Evolutionary conservation across 1,284 basidiomycete genomes (phyloP).

Genomic region (Cutaneotrichosporon mucoides): DNA sequence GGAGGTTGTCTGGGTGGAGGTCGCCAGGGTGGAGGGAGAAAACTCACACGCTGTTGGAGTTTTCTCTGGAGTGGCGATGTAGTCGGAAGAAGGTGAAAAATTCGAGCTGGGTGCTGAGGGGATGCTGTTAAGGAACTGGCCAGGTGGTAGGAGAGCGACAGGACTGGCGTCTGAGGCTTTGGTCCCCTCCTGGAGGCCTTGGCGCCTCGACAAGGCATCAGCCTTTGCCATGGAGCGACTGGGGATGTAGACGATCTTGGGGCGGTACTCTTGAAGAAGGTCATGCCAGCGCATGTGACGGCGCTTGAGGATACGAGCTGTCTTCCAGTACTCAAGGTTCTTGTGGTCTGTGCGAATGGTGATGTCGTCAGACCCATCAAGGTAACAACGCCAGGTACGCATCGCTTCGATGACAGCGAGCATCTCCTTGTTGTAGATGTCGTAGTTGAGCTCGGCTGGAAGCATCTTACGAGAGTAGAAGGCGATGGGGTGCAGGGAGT

Average conservation of each 20-base stretch:
- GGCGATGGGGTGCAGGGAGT: conserved; percentile 42
- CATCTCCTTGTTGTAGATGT: conserved; percentile 55
- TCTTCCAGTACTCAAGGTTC: conserved; percentile 52
- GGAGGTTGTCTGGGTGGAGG: too few species aligned
- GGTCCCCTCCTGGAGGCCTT: conserved; percentile 31
- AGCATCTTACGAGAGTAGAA: conserved; percentile 43
- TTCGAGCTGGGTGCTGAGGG: too few species aligned
- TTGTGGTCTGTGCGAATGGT: conserved; percentile 51
- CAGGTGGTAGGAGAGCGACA: background rate
- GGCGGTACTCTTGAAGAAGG: conserved; percentile 46
- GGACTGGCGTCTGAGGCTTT: background rate
- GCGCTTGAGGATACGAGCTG: conserved; percentile 45
- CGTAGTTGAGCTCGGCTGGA: conserved; percentile 51
- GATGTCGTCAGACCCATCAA: conserved; percentile 36
- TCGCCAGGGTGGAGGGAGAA: too few species aligned
- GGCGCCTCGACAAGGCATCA: conserved; percentile 50
- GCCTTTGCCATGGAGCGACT: conserved; percentile 44
- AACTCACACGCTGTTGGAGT: background rate
- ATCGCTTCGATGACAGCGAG: conserved; percentile 51
- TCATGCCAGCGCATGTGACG: conserved; percentile 52
- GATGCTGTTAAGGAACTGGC: background rate
- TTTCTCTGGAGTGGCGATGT: too few species aligned
- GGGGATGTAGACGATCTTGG: conserved; percentile 48
- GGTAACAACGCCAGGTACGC: conserved; percentile 50
- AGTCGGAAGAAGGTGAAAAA: too few species aligned